Evolutionary conservation across 2,329 filamentous ascomycete genomes (phyloP).

Genomic region (Botrytis pseudocinerea): DNA sequence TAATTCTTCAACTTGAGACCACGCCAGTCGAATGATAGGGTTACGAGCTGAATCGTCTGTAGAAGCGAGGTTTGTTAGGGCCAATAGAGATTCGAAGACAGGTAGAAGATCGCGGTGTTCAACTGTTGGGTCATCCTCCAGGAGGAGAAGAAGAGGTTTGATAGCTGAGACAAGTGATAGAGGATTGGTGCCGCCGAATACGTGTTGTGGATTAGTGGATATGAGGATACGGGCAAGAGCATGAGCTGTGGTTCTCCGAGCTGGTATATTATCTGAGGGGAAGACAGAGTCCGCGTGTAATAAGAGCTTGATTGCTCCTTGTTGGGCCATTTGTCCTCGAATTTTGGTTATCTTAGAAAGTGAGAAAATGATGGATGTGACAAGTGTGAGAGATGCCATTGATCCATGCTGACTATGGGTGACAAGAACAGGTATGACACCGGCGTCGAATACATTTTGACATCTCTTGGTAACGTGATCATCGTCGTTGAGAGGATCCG

Average conservation of each 20-base stretch:
- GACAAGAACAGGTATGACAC: conserved; percentile 74
- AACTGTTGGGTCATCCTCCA: conserved; percentile 62
- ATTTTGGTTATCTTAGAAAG: conserved; percentile 73
- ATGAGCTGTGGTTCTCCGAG: conserved; percentile 67
- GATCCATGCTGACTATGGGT: conserved; percentile 73
- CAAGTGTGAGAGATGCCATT: conserved; percentile 67
- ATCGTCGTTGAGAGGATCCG: conserved; percentile 73
- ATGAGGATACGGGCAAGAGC: conserved; percentile 84
- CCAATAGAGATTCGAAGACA: conserved; percentile 86
- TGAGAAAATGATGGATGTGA: conserved; percentile 74
- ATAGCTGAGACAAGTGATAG: conserved; percentile 78
- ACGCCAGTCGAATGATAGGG: conserved; percentile 71
- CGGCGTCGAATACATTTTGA: conserved; percentile 74
- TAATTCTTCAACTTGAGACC: conserved; percentile 78
- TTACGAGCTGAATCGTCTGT: conserved; percentile 64
- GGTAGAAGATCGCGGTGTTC: conserved; percentile 78
- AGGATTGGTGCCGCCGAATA: conserved; percentile 77
- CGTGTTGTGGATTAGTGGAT: conserved; percentile 77
- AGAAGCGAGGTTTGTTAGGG: conserved; percentile 90
- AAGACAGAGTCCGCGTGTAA: conserved; percentile 69
- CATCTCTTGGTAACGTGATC: conserved; percentile 75
- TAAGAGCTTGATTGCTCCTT: conserved; percentile 87
- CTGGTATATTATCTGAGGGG: conserved; percentile 50
- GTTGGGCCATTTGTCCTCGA: conserved; percentile 80
- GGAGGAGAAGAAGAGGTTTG: conserved; percentile 73